A percentile compares a stretch with the other conserved stretches of the same genome.
Evolutionary conservation across 345 rosid species (phyloP).

Genomic region (Barbarea vulgaris): DNA sequence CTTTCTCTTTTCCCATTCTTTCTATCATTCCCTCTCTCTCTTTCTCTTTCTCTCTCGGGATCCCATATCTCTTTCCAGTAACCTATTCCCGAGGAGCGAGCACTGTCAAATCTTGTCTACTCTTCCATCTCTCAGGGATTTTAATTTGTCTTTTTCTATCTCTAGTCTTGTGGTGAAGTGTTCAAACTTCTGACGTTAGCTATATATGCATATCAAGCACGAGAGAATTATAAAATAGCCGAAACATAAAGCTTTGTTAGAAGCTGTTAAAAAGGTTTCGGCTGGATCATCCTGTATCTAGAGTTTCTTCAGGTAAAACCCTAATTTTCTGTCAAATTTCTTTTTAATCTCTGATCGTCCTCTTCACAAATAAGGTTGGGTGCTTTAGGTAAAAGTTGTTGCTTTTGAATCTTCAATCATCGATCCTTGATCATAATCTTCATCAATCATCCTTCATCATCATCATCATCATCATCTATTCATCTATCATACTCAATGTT

Average conservation of each 20-base stretch:
- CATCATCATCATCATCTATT: slow-evolving; percentile 19
- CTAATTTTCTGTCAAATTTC: slow-evolving; percentile 27
- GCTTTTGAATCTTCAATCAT: slow-evolving; percentile 2
- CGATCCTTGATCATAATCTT: slow-evolving; percentile 16
- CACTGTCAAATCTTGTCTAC: slow-evolving; percentile 39
- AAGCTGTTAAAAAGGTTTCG: slow-evolving; percentile 20
- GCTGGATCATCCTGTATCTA: slow-evolving; percentile 17
- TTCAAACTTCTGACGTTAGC: slow-evolving; percentile 21
- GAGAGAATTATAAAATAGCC: slow-evolving; percentile 11
- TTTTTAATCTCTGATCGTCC: background rate
- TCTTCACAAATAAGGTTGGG: background rate
- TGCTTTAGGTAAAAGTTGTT: slow-evolving; percentile 1
- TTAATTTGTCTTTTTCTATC: slow-evolving; percentile 28
- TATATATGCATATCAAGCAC: background rate
- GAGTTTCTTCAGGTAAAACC: slow-evolving; percentile 41
- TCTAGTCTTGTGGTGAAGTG: slow-evolving; percentile 39
- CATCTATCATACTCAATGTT: slow-evolving; percentile 35
- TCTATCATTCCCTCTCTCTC: slow-evolving; percentile 33
- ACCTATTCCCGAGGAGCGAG: slow-evolving; percentile 43
- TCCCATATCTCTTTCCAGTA: slow-evolving; percentile 52
- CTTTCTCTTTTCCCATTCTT: slow-evolving; percentile 53
- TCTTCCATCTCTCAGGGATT: slow-evolving; percentile 28
- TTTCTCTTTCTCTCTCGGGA: slow-evolving; percentile 61
- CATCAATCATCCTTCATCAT: slow-evolving; percentile 23
- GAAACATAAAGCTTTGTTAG: slow-evolving; percentile 6